Conservation (phyloP, 2,329 filamentous ascomycete species). For the Fusarium temperatum region DNA sequence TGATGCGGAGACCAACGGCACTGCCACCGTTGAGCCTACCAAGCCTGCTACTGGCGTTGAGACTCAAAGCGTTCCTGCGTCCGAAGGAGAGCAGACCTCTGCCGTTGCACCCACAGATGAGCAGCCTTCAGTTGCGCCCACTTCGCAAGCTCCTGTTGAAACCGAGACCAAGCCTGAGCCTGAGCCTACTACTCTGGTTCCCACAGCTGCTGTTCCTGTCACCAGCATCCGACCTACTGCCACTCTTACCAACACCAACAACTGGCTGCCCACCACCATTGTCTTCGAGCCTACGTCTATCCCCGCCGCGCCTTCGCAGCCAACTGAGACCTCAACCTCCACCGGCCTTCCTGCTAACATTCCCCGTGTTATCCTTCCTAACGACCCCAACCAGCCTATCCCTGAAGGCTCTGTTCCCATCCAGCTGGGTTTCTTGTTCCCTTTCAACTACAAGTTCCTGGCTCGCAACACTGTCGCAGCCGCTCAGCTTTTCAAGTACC, state of each 20-base stretch:
- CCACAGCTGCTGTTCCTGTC: conserved; percentile 36
- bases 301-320: conserved; percentile 40
- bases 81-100: conserved; percentile 6
- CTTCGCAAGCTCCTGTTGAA: conserved; percentile 17
- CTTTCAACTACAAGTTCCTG: conserved; percentile 87
- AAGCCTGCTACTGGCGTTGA: conserved; percentile 1
- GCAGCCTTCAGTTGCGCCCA: conserved; percentile 22
- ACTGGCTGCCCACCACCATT: conserved; percentile 69
- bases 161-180: conserved; percentile 15
- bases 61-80: conserved; percentile 8
- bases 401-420: conserved; percentile 76
- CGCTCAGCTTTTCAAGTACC: conserved; percentile 82
- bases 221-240: conserved; percentile 56
- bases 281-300: conserved; percentile 59
- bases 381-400: conserved; percentile 59
- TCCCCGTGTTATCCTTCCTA: conserved; percentile 79
- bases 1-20: conserved; percentile 24
- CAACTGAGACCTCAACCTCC: conserved; percentile 53
- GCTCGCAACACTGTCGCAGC: conserved; percentile 75
- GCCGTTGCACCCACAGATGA: conserved; percentile 2
- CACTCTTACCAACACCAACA: conserved; percentile 54
- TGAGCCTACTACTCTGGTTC: conserved; percentile 32
- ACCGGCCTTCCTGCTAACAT: conserved; percentile 71
- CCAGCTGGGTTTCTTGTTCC: conserved; percentile 84
- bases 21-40: conserved; percentile 18